Percentiles rank a stretch among this genome's conserved stretches.
phyloP scores from a whole-genome alignment of 108 stramenopile genomes.

The Epithemia pelagica region DNA sequence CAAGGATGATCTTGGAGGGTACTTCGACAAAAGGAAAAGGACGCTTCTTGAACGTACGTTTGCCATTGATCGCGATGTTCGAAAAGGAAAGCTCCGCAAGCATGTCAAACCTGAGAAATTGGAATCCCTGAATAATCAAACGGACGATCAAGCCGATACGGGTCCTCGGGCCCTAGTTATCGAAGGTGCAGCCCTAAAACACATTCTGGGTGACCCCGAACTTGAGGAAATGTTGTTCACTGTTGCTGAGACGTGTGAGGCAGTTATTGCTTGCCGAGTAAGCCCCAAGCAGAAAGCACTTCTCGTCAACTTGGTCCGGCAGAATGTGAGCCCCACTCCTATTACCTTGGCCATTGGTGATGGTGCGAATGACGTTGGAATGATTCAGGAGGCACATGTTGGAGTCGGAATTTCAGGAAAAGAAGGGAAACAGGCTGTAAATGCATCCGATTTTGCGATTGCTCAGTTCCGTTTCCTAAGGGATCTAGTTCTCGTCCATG shows the following conservation, averaged over 20 bases:
- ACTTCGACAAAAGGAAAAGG: slow-evolving; percentile 66
- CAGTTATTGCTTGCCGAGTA: slow-evolving; percentile 95
- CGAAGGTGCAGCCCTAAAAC: slow-evolving; percentile 82
- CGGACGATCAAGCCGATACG: slow-evolving; percentile 13
- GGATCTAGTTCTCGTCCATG: slow-evolving; percentile 91
- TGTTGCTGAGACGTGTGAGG: slow-evolving; percentile 69
- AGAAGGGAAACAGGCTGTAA: slow-evolving; percentile 96
- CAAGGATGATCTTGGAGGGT: slow-evolving; percentile 18
- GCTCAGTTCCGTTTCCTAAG: slow-evolving; percentile 90
- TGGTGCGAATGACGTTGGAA: slow-evolving; percentile 96
- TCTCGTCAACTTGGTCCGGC: slow-evolving; percentile 79
- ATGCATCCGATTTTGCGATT: slow-evolving; percentile 91
- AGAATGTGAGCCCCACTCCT: slow-evolving; percentile 78
- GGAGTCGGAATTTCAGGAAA: slow-evolving; percentile 94
- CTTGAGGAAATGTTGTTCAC: slow-evolving; percentile 80
- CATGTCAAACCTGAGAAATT: slow-evolving; percentile 59
- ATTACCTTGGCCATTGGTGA: slow-evolving; percentile 95
- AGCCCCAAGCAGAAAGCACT: slow-evolving; percentile 92
- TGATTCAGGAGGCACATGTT: slow-evolving; percentile 94
- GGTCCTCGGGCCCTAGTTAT: slow-evolving; percentile 77
- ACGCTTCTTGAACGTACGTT: slow-evolving; percentile 68
- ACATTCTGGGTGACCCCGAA: slow-evolving; percentile 71
- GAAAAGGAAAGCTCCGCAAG: slow-evolving; percentile 63
- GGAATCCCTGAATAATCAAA: background rate
- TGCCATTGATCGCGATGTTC: slow-evolving; percentile 71